Base-by-base conservation (phyloP, 352 stramenopile genomes). In the Elongisporangium anandrum region DNA sequence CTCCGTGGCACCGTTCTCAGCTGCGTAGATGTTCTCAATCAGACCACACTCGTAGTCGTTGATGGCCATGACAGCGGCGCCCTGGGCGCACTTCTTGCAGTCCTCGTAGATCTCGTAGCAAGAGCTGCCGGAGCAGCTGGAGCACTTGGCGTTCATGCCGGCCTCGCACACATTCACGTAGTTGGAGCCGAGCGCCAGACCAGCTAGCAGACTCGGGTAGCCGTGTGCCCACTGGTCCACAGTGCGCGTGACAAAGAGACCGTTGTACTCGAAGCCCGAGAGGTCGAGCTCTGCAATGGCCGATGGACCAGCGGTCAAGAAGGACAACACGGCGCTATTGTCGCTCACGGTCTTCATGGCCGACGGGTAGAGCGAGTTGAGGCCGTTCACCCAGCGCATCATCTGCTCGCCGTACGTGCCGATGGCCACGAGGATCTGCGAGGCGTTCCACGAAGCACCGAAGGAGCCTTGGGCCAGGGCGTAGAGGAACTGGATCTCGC, bases 291-390 rank as follows among this genome's bases (percentile, higher is more conserved):
- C 56, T 6, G 62, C 66, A 59, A 87, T 74, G 47, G 66, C 66
- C 4, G 45, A 48, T 1, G 72, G 59, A 15, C 74, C 77, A 0
- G 57, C 68, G 3, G 61, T 58, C 5, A 84, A 61, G 56, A 87
- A 87, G 10, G 15, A 63, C 26, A 79, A 41, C 48, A 82, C 72
- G 1, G 62, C 59, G 38, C 59, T 68, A 39, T 73, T 74, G 59
- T 61, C 68, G 39, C 38, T 69, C 20, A 86, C 68, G n/a, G 61
- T 63, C 23, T 59, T 59, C 72, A 80, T 78, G 48, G 73, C 76
- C 47, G 59, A 56, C 0, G 73, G 72, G 57, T 87, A 57, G 58
- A 82, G 70, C 53, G 77, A 87, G 65, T 87, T 87, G 57, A 84
- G 71, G 4, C 77, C 77, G 34, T 84, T 84, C 26, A 87, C 66